Evolutionary conservation across 2,329 filamentous ascomycete genomes (phyloP), one percentile per base, ranked within the genome.

Genomic region (Diaporthe sp.): DNA sequence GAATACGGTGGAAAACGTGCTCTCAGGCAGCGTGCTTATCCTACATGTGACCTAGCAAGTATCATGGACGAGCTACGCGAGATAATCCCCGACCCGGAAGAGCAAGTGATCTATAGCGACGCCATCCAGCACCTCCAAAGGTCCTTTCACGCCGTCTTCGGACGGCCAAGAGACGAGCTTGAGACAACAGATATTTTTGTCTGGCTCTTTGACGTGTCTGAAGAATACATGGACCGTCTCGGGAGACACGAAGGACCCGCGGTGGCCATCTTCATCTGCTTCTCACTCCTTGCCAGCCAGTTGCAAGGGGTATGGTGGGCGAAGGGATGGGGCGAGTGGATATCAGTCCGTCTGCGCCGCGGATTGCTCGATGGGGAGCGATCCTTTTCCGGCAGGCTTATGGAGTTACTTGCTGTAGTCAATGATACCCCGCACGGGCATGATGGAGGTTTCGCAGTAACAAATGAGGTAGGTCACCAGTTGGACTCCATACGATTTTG

Each of bases 141-240:
- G n/a, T 30, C 59, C 17, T 65, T 65, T 9, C 19, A 47, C 22
- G 42, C 42, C 10, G 39, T 65, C 59, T 65, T 17, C n/a, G 37
- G n/a, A n/a, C 56, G n/a, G 2, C 8, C n/a, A 9, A 8, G 5
- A 13, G 39, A 2, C 10, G 42, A 47, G 5, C 15, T 47, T n/a
- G 39, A 65, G 59, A 65, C 42, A 44, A 65, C 59, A 9, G 42
- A 32, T 4, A 15, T 65, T 8, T 65, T 65, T 10, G 27, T 65
- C 37, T 65, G 59, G 59, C 39, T 65, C 27, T 65, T 65, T 47
- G 59, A 65, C 9, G 27, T 47, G 13, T 65, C 59, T 10, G 59
- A 65, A 13, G 59, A 65, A 17, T 65, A 65, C 42, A 65, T 65
- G 59, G 59, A 65, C 6, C 39, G 59, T 7, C 59, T 65, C 4